Evolutionary conservation across 2,329 filamentous ascomycete genomes (phyloP).

Genomic region (Raffaelea ambrosiae): DNA sequence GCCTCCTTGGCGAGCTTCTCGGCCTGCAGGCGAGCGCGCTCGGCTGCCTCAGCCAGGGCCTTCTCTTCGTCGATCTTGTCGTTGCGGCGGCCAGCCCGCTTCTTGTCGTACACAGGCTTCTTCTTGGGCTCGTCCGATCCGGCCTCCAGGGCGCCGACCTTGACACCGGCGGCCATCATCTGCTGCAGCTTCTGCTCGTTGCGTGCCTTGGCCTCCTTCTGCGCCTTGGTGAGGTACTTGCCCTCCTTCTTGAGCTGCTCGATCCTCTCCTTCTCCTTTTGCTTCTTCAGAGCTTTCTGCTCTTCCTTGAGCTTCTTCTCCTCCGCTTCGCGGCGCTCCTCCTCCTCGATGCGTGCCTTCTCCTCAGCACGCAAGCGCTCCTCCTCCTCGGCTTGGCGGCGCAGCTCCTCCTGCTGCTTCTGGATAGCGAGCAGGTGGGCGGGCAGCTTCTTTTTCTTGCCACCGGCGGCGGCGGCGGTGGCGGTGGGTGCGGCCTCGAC

Average conservation of each 20-base stretch:
- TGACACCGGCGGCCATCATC: constrained; percentile 71
- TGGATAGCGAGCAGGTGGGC: constrained; percentile 64
- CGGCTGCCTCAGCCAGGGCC: constrained; percentile 68
- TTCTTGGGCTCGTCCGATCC: constrained; percentile 60
- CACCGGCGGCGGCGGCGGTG: constrained; percentile 30
- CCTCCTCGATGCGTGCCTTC: constrained; percentile 55
- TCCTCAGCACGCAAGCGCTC: constrained; percentile 53
- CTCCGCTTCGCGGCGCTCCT: constrained; percentile 56
- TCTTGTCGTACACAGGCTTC: constrained; percentile 67
- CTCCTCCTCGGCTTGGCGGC: constrained; percentile 55
- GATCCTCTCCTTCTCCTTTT: constrained; percentile 77
- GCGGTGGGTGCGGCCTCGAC: constrained; percentile 30
- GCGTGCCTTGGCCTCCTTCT: constrained; percentile 71
- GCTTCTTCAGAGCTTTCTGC: constrained; percentile 69
- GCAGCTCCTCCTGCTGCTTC: constrained; percentile 75
- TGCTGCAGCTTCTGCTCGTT: constrained; percentile 76
- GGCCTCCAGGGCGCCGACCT: constrained; percentile 53
- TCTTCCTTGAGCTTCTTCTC: constrained; percentile 64
- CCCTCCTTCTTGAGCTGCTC: constrained; percentile 84
- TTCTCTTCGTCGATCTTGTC: constrained; percentile 67
- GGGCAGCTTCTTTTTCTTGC: constrained; percentile 84
- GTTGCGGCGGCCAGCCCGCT: constrained; percentile 50
- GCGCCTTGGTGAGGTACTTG: constrained; percentile 78
- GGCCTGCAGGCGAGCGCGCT: constrained; percentile 59
- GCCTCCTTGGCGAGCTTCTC: constrained; percentile 57